Conservation (phyloP, 2,329 filamentous ascomycete genomes). For the Penicillium sp. region DNA sequence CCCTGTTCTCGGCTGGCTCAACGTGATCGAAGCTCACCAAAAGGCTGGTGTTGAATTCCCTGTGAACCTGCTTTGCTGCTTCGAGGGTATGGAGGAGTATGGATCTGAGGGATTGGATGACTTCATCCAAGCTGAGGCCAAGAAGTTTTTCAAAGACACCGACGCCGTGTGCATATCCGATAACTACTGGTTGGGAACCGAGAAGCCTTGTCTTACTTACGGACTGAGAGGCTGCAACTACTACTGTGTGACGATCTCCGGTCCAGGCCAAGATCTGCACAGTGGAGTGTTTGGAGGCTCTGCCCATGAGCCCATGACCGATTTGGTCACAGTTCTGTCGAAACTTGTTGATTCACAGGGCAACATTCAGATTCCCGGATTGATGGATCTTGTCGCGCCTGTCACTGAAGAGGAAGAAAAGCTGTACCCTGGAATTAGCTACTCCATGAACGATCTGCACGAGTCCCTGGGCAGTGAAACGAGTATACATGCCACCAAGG, state of each 20-base stretch:
- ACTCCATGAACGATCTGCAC: conserved; percentile 93
- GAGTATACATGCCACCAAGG: conserved; percentile 82
- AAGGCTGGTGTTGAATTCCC: conserved; percentile 92
- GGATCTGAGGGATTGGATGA: conserved; percentile 95
- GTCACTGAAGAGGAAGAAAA: conserved; percentile 79
- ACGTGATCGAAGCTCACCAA: conserved; percentile 96
- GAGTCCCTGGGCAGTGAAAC: conserved; percentile 88
- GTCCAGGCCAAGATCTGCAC: conserved; percentile 90
- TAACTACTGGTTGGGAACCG: conserved; percentile 99
- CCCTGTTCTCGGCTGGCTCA: conserved; percentile 93
- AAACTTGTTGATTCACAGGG: conserved; percentile 84
- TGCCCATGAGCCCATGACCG: conserved; percentile 97
- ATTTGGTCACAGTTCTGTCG: conserved; percentile 76
- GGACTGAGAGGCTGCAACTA: conserved; percentile 97
- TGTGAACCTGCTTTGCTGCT: conserved; percentile 98
- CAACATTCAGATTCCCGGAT: conserved; percentile 90
- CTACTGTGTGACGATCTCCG: conserved; percentile 86
- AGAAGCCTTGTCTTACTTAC: conserved; percentile 97
- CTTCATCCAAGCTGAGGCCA: conserved; percentile 84
- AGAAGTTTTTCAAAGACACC: conserved; percentile 90
- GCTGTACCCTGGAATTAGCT: conserved; percentile 86
- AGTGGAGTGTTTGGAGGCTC: conserved; percentile 96
- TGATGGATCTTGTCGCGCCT: conserved; percentile 88
- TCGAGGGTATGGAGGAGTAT: conserved; percentile 99
- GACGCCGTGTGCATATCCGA: conserved; percentile 98